Conservation (phyloP, 108 stramenopile species). For the Fistulifera pelliculosa region DNA sequence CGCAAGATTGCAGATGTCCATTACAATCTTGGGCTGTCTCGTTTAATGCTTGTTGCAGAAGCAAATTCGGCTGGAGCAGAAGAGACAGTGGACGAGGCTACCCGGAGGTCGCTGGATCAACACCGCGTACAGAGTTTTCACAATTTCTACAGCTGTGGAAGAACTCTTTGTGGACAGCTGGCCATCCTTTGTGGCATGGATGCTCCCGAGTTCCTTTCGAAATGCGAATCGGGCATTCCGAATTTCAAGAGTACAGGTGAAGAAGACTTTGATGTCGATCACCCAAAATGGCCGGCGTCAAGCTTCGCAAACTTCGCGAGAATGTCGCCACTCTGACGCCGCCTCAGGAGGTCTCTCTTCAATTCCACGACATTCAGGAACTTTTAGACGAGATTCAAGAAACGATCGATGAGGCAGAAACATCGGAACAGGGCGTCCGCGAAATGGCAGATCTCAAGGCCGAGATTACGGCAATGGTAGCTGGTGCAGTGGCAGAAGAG, state of each 20-base stretch:
- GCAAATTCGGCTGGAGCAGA: constrained; percentile 2
- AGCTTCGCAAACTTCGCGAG: constrained; percentile 9
- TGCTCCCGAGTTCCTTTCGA: constrained; percentile 27
- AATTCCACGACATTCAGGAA: constrained; percentile 28
- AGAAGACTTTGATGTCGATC: constrained; percentile 19
- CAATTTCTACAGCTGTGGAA: background rate
- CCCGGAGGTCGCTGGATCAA: background rate
- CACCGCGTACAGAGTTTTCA: background rate
- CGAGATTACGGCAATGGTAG: constrained; percentile 16
- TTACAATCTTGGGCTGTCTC: constrained; percentile 53
- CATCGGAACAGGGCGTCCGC: constrained; percentile 42
- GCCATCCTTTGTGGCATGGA: constrained; percentile 53
- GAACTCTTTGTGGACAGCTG: constrained; percentile 39
- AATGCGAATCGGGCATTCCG: constrained; percentile 1
- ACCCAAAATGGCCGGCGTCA: constrained; percentile 3
- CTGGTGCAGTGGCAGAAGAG: constrained; percentile 7
- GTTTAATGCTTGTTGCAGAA: constrained; percentile 30
- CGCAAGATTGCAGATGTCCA: constrained; percentile 68
- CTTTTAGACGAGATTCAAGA: constrained; percentile 82
- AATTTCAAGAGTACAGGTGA: constrained; percentile 20
- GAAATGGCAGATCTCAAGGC: constrained; percentile 50
- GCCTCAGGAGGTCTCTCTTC: background rate
- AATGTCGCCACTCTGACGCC: background rate
- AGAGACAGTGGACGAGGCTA: constrained; percentile 11
- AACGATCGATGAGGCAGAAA: constrained; percentile 61